These are phyloP conservation scores for Xylariomycetidae sp. DNA, from an alignment of 2,329 filamentous ascomycete genomes.

Conservation along the genomic window DNA sequence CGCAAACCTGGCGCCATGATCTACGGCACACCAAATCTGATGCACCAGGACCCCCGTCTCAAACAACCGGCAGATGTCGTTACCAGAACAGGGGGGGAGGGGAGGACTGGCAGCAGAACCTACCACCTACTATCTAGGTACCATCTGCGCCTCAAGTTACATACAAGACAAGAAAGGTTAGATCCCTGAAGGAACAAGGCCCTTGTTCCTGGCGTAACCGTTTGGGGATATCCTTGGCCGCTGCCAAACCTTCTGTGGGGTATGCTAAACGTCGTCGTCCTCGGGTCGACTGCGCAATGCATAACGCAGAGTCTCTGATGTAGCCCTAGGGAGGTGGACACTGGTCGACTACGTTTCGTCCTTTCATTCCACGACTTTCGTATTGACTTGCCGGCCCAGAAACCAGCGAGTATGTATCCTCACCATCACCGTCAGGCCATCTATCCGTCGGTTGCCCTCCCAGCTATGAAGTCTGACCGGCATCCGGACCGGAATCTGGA, in stretches of 20 bases:
- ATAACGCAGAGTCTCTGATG: slow-evolving; percentile 28
- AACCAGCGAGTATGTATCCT: too few relatives aligned
- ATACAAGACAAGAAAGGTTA: too few relatives aligned
- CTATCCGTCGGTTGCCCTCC: slow-evolving; percentile 15
- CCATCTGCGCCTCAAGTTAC: slow-evolving; percentile 2
- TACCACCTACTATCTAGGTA: too few relatives aligned
- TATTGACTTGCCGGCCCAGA: too few relatives aligned
- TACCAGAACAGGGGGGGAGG: too few relatives aligned
- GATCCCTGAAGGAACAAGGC: slow-evolving; percentile 13
- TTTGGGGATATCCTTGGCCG: slow-evolving; percentile 20
- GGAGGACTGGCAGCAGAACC: slow-evolving; percentile 3
- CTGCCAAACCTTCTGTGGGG: slow-evolving; percentile 28
- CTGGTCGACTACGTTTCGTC: slow-evolving; percentile 15
- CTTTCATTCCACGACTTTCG: slow-evolving; percentile 13
- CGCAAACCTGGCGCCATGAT: slow-evolving; percentile 37
- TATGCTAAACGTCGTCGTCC: slow-evolving; percentile 29
- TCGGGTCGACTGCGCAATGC: slow-evolving; percentile 28
- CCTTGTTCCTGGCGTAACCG: slow-evolving; percentile 17
- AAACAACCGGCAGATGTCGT: slow-evolving; percentile 22
- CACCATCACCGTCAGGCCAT: slow-evolving; percentile 17
- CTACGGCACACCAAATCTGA: slow-evolving; percentile 32
- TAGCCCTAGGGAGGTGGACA: slow-evolving; percentile 27
- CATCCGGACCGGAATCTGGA: slow-evolving; percentile 18
- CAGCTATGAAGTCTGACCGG: slow-evolving; percentile 12
- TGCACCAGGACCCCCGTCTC: slow-evolving; percentile 25